Evolutionary conservation across 108 stramenopile genomes (phyloP), one percentile per base, ranked within the genome.

Genomic region (Seminavis robusta): DNA sequence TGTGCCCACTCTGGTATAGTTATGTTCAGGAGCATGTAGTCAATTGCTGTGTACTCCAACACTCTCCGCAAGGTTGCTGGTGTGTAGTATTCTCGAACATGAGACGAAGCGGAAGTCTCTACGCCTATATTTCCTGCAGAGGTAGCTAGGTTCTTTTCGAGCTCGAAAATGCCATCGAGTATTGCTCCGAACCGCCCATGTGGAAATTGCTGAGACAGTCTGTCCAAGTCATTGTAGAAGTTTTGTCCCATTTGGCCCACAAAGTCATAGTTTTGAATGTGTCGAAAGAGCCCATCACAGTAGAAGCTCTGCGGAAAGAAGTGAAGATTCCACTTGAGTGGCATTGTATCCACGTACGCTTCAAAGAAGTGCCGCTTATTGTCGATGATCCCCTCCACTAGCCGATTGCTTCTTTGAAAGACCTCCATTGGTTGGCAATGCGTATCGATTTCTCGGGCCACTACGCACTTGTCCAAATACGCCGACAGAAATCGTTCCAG

Each of bases 271-370:
- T n/a, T n/a, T n/a, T 70, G 71, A 23, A 74, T 53, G 8, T 37
- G 61, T 21, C 76, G 76, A 43, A 64, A 70, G 2, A 78, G 25
- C 24, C 57, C 57, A 56, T 74, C 73, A 60, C 76, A 78, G 16
- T 39, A 45, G 13, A 78, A 65, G 19, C 61, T 56, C 21, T 69
- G 62, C 11, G 73, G 77, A 16, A 62, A 50, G 69, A 71, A 74
- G 58, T 74, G 73, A 4, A 74, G 54, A 45, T 74, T 72, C 83
- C 83, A 84, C 31, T 77, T 71, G 41, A 84, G 43, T 1, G 83
- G 83, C 4, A 74, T 61, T 5, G 74, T 56, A 45, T 83, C 76
- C 16, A 83, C 81, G 44, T 74, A 83, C 10, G 74, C 52, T 13
- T 71, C 71, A 60, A 83, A 79, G 52, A 76, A 42, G 24, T 58